A percentile compares a stretch with the other conserved stretches of the same genome.
These are phyloP conservation scores for Gymnopus androsaceus DNA, from an alignment of 1,284 basidiomycete species.

Conservation along the genomic window DNA sequence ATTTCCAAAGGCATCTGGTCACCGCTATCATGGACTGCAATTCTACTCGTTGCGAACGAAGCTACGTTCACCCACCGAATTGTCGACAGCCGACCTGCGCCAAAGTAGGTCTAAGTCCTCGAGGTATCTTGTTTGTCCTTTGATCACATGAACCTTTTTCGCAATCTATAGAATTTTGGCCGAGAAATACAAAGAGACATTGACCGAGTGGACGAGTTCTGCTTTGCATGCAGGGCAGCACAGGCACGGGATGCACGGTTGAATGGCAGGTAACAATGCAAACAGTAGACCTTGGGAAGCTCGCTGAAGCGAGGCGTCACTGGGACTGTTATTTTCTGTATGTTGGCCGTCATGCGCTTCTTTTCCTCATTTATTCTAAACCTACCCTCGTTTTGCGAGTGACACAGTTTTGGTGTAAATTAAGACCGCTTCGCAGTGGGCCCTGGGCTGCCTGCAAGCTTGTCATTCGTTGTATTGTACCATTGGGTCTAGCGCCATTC, in stretches of 20 bases:
- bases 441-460: too few species aligned
- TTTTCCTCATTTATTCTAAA: neutral
- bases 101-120: conserved; percentile 43
- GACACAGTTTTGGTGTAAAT: too few species aligned
- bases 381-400: neutral
- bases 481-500: too few species aligned
- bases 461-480: too few species aligned
- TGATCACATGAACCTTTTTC: conserved; percentile 1
- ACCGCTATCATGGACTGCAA: conserved; percentile 71
- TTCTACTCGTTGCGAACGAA: conserved; percentile 60
- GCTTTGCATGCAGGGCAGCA: conserved; percentile 53
- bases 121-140: neutral
- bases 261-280: neutral
- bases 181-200: conserved; percentile 55
- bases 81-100: conserved; percentile 55
- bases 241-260: conserved; percentile 33
- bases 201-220: conserved; percentile 58
- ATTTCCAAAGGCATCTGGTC: conserved; percentile 72
- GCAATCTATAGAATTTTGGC: conserved; percentile 48
- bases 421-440: too few species aligned
- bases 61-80: conserved; percentile 55
- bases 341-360: neutral
- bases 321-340: neutral
- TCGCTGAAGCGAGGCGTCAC: neutral
- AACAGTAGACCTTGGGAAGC: neutral